Evolutionary conservation across 2,329 filamentous ascomycete genomes (phyloP).

Genomic region (Cladosporium colombiae): DNA sequence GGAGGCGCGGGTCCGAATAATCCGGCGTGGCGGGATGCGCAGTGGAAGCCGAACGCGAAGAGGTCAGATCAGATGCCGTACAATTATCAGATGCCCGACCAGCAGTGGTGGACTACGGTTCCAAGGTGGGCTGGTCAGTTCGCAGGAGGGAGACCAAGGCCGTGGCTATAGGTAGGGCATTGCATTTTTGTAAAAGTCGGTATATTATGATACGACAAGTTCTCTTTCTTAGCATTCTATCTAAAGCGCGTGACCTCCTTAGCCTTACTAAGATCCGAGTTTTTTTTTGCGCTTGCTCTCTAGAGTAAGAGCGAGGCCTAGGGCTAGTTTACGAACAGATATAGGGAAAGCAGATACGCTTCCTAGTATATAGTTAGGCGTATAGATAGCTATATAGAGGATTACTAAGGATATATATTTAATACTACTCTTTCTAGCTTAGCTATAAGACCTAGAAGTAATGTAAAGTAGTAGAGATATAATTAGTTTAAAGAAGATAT

Average conservation of each 20-base stretch:
- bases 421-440: too few relatives aligned
- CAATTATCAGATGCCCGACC: conserved; percentile 22
- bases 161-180: conserved; percentile 2
- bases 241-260: conserved; percentile 40
- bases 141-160: conserved; percentile 30
- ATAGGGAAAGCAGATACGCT: too few relatives aligned
- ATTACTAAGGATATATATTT: too few relatives aligned
- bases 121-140: conserved; percentile 27
- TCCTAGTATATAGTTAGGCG: too few relatives aligned
- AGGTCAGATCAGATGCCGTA: conserved; percentile 20
- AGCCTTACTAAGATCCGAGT: conserved; percentile 40
- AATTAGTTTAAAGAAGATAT: too few relatives aligned
- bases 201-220: not conserved
- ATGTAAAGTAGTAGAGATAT: too few relatives aligned
- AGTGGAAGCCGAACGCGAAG: conserved; percentile 27
- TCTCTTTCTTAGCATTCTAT: conserved; percentile 36
- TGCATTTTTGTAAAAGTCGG: not conserved
- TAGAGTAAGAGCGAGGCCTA: too few relatives aligned
- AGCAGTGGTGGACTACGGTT: conserved; percentile 28
- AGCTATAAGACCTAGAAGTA: too few relatives aligned
- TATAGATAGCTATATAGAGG: too few relatives aligned
- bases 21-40: conserved; percentile 34
- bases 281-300: conserved; percentile 38
- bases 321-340: too few relatives aligned
- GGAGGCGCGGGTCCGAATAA: conserved; percentile 9